Evolutionary conservation across 225 moss, liverwort and hornwort genomes (phyloP).

Genomic region (Physcomitrium patens): DNA sequence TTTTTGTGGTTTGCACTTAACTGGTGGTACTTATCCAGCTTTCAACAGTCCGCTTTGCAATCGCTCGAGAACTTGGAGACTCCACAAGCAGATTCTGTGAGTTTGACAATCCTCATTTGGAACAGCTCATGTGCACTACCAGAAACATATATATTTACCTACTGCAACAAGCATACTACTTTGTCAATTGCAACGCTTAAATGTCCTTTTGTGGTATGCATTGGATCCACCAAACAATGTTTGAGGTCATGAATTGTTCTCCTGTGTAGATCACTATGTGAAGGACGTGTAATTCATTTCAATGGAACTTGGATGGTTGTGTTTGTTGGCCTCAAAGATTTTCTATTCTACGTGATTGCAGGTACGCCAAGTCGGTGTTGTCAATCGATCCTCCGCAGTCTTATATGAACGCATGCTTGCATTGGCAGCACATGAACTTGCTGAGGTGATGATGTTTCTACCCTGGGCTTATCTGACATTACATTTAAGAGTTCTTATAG

Average conservation of each 20-base stretch:
- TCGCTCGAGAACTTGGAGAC: slow-evolving; percentile 12
- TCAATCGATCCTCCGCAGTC: slow-evolving; percentile 38
- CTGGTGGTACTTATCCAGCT: slow-evolving; percentile 56
- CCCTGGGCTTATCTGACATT: neutral
- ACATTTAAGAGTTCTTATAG: slow-evolving; percentile 3
- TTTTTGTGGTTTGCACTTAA: slow-evolving; percentile 54
- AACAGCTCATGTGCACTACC: neutral
- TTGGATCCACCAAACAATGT: neutral
- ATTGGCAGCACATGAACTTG: slow-evolving; percentile 89
- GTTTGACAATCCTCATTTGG: slow-evolving; percentile 11
- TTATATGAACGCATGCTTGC: slow-evolving; percentile 78
- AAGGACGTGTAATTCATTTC: neutral
- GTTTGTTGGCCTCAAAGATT: slow-evolving; percentile 16
- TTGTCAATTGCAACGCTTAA: neutral
- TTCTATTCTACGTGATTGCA: slow-evolving; percentile 20
- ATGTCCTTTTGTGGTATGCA: neutral
- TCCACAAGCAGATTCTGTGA: slow-evolving; percentile 26
- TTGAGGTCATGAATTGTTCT: neutral
- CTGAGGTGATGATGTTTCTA: slow-evolving; percentile 61
- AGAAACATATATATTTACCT: neutral
- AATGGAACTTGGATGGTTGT: slow-evolving; percentile 3
- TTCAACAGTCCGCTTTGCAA: slow-evolving; percentile 29
- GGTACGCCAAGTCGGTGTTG: slow-evolving; percentile 36
- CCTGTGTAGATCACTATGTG: neutral
- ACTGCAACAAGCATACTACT: neutral